Base-by-base conservation (phyloP, 352 stramenopile genomes). In the Phytophthora sojae region DNA sequence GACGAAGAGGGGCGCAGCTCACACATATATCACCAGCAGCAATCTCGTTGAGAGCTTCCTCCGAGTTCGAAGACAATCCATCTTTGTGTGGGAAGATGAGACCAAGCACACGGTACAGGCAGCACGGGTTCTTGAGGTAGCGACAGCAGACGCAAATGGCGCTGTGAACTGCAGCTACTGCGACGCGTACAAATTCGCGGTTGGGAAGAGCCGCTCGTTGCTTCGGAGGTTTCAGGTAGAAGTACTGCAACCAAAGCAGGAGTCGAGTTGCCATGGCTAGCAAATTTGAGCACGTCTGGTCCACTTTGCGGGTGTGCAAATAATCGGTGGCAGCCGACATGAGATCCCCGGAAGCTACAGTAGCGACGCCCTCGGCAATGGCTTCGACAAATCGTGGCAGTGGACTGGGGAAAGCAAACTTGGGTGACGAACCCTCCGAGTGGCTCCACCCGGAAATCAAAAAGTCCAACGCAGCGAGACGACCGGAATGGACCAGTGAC, bases 21-120 rank as follows among this genome's bases (percentile, higher is more conserved):
- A 77, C 69, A 47, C 86, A 95, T 0, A 87, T 79, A 51, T 93
- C 78, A 15, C 80, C 72, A 6, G 75, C 59, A 17, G 78, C 64
- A 37, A 93, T 92, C 17, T 88, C 77, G 47, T 81, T 78, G 14
- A 95, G 60, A 1, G 85, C 64, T 37, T 90, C 82, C 19, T 88
- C 53, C 12, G 69, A 66, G 57, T 85, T 91, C 54, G 72, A 82
- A n/a, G 83, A 74, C 15, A 93, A 72, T 6, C 69, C 19, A 3
- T 85, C 73, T 53, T 91, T 93, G 60, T 96, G 87, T 15, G 87
- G 87, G 63, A 92, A 96, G 21, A 95, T 89, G 4, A 91, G 62
- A 21, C 60, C 55, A 2, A 95, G 64, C 1, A 86, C 72, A 12
- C 83, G 86, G 61, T 90, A 82, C 39, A 95, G 56, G 51, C 90